These are phyloP conservation scores for Silybum marianum DNA, from an alignment of 129 eudicot species.

Conservation along the genomic window DNA sequence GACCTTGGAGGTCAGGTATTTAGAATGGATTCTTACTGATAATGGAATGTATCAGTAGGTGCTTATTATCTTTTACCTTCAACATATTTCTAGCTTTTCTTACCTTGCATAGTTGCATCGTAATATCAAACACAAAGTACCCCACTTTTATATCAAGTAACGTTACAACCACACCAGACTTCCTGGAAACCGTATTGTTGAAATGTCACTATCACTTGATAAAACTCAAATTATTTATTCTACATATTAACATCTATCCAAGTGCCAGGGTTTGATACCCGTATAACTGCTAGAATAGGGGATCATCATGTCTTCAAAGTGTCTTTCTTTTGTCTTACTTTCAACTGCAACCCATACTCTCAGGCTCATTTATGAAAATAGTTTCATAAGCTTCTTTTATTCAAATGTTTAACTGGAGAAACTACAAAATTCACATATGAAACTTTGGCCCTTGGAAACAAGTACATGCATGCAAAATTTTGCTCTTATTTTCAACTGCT, in stretches of 20 bases:
- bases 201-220: conserved; percentile 1
- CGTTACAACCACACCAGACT: background rate
- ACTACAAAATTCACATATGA: background rate
- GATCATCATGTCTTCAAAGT: background rate
- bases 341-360: background rate
- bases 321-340: background rate
- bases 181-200: background rate
- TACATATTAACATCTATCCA: background rate
- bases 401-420: background rate
- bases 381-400: conserved; percentile 7
- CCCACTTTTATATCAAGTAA: background rate
- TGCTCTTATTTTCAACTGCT: background rate
- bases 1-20: conserved; percentile 99
- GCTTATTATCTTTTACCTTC: background rate
- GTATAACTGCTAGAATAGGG: conserved; percentile 6
- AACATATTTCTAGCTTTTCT: conserved; percentile 7
- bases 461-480: background rate
- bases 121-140: conserved; percentile 1
- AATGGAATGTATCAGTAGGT: background rate
- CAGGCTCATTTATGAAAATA: background rate
- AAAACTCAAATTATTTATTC: conserved; percentile 2
- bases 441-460: background rate
- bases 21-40: conserved; percentile 31
- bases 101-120: conserved; percentile 21
- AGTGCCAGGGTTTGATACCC: background rate